phyloP scores from a whole-genome alignment of 805 yeast species.

The Lipomyces spencermartinsiae region DNA sequence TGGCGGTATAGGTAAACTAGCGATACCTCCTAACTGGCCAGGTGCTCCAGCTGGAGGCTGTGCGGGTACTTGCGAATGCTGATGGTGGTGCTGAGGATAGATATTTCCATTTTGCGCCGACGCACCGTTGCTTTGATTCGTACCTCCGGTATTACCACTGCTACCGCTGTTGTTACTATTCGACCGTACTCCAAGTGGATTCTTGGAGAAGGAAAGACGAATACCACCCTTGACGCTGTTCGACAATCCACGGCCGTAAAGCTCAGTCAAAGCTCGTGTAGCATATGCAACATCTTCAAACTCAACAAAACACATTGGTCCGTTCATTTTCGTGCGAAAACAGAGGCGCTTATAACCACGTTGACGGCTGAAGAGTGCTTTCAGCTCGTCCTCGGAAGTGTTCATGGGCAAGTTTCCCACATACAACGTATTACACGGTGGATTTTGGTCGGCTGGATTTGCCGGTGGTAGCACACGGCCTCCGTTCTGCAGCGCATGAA shows the following conservation, averaged over 20 bases:
- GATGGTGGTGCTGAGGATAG: conserved; percentile 14
- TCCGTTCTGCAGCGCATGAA: conserved; percentile 49
- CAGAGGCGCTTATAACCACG: conserved; percentile 91
- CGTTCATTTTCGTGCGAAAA: conserved; percentile 83
- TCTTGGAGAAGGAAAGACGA: conserved; percentile 89
- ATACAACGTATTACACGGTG: conserved; percentile 96
- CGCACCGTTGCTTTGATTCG: conserved; percentile 9
- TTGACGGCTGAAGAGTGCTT: conserved; percentile 84
- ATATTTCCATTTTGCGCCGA: not conserved
- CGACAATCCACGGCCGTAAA: conserved; percentile 90
- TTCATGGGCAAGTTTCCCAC: conserved; percentile 98
- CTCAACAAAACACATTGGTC: conserved; percentile 99
- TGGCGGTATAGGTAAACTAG: not conserved
- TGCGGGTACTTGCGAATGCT: conserved; percentile 10
- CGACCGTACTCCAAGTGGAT: conserved; percentile 96
- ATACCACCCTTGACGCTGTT: conserved; percentile 93
- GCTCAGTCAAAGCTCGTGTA: conserved; percentile 88
- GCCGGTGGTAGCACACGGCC: conserved; percentile 60
- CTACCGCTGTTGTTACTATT: conserved; percentile 50
- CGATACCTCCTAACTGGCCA: conserved; percentile 1
- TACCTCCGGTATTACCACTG: conserved; percentile 36
- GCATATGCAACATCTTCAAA: conserved; percentile 96
- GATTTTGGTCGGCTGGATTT: conserved; percentile 98
- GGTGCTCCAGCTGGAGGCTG: conserved; percentile 1
- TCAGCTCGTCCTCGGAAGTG: conserved; percentile 90